Evolutionary conservation across 164 flowering plant species (phyloP), one percentile per base, ranked within the genome.

Genomic region (Euptelea pleiosperma): DNA sequence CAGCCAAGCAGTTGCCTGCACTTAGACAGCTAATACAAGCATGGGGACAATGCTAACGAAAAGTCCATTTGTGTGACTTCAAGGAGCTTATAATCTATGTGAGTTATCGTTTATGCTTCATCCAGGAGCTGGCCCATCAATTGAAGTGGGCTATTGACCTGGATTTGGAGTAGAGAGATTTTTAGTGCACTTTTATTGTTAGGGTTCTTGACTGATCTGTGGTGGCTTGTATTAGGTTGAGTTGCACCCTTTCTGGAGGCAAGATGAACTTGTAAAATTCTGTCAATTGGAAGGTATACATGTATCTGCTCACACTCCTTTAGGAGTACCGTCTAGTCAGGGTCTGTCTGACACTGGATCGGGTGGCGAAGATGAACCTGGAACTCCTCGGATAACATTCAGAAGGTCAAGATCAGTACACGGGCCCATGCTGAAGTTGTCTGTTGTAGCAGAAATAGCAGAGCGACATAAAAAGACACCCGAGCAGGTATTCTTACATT

Each of bases 191-290:
- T 42, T 19, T 44, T 44, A 10, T 22, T n/a, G n/a, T 51, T 19
- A 1, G 15, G n/a, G 14, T 12, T 43, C 18, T 57, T 15, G 14
- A 19, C 48, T 61, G 37, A 59, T 58, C 35, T 19, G 30, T 64
- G 61, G 40, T 52, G 45, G 24, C 33, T 44, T 65, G 34, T 50
- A 22, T 46, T 60, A 81, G 89, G 81, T 79, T 31, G 89, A 84
- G 67, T 62, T 82, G 78, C 89, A 82, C 39, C 86, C 89, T 8
- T 82, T 84, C 55, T 84, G 86, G 89, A 75, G 83, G 70, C 89
- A 84, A 72, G 83, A 84, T 62, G 86, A 84, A 60, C 77, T 84
- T 26, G 83, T 82, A 16, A 82, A 78, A 58, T 84, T 84, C 72
- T 84, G 89, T 68, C 78, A 76, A 65, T 52, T 51, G 57, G 82